Conservation (phyloP, 208 protist genomes). For the Acanthamoeba sp. region DNA sequence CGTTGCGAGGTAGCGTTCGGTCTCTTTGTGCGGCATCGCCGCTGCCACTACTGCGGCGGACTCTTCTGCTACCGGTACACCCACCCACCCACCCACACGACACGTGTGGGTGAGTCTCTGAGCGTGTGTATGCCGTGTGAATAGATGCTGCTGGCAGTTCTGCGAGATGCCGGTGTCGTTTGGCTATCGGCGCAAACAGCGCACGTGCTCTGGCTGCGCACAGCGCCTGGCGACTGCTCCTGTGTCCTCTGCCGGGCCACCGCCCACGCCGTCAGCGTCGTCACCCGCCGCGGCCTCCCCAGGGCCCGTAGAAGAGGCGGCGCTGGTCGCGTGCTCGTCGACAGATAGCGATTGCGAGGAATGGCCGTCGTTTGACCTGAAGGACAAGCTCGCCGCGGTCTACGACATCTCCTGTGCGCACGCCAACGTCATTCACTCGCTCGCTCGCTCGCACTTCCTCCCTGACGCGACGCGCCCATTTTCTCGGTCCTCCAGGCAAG, state of each 20-base stretch:
- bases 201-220: not conserved
- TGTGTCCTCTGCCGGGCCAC: not conserved
- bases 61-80: slow-evolving; percentile 2
- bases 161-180: slow-evolving; percentile 9
- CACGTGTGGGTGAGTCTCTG: not conserved
- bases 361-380: slow-evolving; percentile 25
- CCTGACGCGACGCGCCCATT: too few species aligned
- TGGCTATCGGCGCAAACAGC: not conserved
- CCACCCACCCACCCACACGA: not conserved
- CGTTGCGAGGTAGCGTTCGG: not conserved
- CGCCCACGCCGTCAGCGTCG: too few species aligned
- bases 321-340: not conserved
- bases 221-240: not conserved
- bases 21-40: not conserved
- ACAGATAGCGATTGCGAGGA: not conserved
- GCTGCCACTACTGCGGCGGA: slow-evolving; percentile 7
- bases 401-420: not conserved
- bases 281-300: too few species aligned
- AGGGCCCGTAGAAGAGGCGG: not conserved
- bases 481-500: not conserved
- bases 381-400: not conserved
- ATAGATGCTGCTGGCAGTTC: slow-evolving; percentile 27
- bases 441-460: too few species aligned
- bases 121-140: not conserved
- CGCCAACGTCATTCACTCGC: too few species aligned